Evolutionary conservation across 164 flowering plant species (phyloP), one percentile per base, ranked within the genome.

Genomic region (Vitis vinifera): DNA sequence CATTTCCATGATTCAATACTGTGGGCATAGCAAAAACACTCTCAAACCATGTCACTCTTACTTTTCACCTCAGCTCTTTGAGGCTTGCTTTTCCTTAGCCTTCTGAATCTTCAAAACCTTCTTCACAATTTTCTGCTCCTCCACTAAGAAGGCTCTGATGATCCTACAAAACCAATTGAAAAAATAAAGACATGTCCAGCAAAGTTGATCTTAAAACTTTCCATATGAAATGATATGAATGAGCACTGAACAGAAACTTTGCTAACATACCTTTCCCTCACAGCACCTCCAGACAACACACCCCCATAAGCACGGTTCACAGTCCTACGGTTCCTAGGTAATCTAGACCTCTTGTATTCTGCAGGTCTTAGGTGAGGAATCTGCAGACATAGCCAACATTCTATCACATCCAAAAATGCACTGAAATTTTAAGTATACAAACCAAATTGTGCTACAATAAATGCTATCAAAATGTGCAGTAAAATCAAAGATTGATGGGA

Each of bases 231-330:
- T 16, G 16, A 3, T 23, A 23, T 47, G 17, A 48, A 48, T 7
- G 44, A 14, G 9, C 3, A 23, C 2, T 1, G 15, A 31, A 31
- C 61, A 44, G 16, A 16, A 12, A 30, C 23, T 9, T 17, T 3
- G 7, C 44, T 31, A 19, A 53, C 58, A 59, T 44, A 80, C 84
- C 84, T 78, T 69, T 81, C 84, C 57, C 76, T 71, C 9, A 81
- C 84, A 66, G 84, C 84, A 52, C 72, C 66, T 14, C 82, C 82
- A 47, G 82, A 79, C 62, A 81, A 68, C 0, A 81, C 84, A 14
- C 84, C 84, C 56, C 84, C 84, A 55, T 81, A 81, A 23, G 84
- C 78, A 55, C 84, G 78, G 77, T 76, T 79, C 16, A 81, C 82
- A 59, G 84, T 81, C 66, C 84, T 74, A 2, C 82, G 69, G 69